Evolutionary conservation across 495 filamentous ascomycete species (phyloP), one percentile per base, ranked within the genome.

Genomic region (Penicillium fimorum): DNA sequence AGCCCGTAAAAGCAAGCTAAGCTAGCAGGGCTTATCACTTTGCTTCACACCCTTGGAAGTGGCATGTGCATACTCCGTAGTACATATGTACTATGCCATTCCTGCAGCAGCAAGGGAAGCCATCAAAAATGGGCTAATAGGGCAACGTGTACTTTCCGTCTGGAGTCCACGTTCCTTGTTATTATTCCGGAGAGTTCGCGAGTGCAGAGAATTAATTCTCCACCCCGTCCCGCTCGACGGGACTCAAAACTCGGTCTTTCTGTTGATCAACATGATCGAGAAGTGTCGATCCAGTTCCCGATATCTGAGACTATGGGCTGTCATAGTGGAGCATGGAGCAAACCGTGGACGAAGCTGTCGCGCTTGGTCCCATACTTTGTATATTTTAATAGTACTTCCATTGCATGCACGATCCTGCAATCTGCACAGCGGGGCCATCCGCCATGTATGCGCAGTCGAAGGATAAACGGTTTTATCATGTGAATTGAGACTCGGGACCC

Each of bases 181-280:
- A 8, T 38, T 6, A 17, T 17, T 38, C 35, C n/a, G 35, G 35
- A 8, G 15, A 6, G 7, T 18, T 20, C 45, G 45, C 11, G 25
- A 17, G n/a, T 25, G 27, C 29, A 32, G 3, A 47, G n/a, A n/a
- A 47, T n/a, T 8, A 20, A 12, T 4, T 12, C 22, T 4, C n/a
- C 27, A 15, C 27, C 29, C 15, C 10, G 32, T 7, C 27, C 27
- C 45, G 41, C 45, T 5, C 27, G 2, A 11, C 17, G 1, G 25
- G 45, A 47, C 18, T 13, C 9, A 32, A 47, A 32, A 47, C 29
- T 32, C 27, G 45, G 45, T 47, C 29, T 22, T 17, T 17, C 2
- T 48, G 50, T 48, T 49, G 50, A 58, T 44, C 33, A 50, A 58
- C 24, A 24, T 27, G 56, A 54, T 58, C 33, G 43, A 47, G 33